Evolutionary conservation across 306 rosid species (phyloP), one percentile per base, ranked within the genome.

Genomic region (Cicer bijugum): DNA sequence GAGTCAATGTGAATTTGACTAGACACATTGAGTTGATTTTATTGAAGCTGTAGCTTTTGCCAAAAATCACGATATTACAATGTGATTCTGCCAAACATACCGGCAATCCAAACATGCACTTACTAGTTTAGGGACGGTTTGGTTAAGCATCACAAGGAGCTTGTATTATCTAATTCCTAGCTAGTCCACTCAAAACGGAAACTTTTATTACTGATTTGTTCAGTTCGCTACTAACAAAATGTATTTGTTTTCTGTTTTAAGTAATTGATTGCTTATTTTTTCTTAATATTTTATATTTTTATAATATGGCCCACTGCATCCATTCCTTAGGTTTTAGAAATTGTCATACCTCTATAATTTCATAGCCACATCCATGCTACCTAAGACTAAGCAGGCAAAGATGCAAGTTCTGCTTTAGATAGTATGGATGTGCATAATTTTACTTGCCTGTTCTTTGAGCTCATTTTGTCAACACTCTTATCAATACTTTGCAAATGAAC

Each of bases 401-500:
- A 67, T 62, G 45, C 58, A 55, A 56, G 60, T 62, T 69, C 17
- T 20, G 51, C 74, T 66, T 75, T 68, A 33, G 67, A 59, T 16
- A 35, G 14, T 65, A 11, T 70, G 51, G 37, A 8, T 40, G 28
- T 38, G 46, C 67, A 64, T 81, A 12, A 40, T 71, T 76, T 40
- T 67, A 42, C n/a, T 46, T 19, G 1, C 51, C 65, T 66, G 44
- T 42, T 67, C 39, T 75, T 60, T 68, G 8, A 37, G 52, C 67
- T 71, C 74, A 43, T 76, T 35, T 77, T 70, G 28, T 76, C 60
- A 43, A 45, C 43, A 65, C 73, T 48, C 20, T 62, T 71, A 37
- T 66, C 60, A 80, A 71, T 16, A 47, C 71, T 72, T 51, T 65
- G 67, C 50, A 38, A 82, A 74, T 80, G 72, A 79, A 61, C 12